phyloP scores from a whole-genome alignment of 805 yeast genomes.

The Kodamaea jinghongensis region DNA sequence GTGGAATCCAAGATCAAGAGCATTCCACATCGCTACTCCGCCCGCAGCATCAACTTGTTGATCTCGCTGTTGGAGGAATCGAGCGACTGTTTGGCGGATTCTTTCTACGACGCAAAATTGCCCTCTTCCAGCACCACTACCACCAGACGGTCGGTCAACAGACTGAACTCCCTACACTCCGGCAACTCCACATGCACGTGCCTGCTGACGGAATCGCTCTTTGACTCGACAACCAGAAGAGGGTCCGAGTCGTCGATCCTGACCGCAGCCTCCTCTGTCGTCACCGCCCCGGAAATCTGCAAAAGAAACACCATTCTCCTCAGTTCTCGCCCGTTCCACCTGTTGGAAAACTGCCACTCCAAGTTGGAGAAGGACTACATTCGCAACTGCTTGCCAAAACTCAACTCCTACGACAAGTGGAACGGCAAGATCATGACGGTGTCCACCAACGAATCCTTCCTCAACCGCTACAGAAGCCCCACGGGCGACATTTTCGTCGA shows the following conservation, averaged over 20 bases:
- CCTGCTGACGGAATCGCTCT: too few species aligned
- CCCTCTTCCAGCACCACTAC: neutral
- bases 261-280: neutral
- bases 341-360: slow-evolving; percentile 17
- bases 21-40: slow-evolving; percentile 20
- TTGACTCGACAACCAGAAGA: neutral
- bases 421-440: slow-evolving; percentile 12
- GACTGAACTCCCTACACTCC: too few species aligned
- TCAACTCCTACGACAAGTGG: slow-evolving; percentile 42
- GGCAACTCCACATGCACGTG: too few species aligned
- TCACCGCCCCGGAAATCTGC: too few species aligned
- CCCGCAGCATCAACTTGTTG: too few species aligned
- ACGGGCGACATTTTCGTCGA: slow-evolving; percentile 10
- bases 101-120: neutral
- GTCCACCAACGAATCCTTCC: slow-evolving; percentile 8
- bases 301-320: slow-evolving; percentile 9
- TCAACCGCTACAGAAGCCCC: slow-evolving; percentile 1
- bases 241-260: neutral
- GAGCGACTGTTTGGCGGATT: slow-evolving; percentile 15
- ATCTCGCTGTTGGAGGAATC: neutral
- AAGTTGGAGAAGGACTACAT: slow-evolving; percentile 35
- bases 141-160: neutral
- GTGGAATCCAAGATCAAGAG: slow-evolving; percentile 23
- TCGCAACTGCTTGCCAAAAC: slow-evolving; percentile 35
- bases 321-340: slow-evolving; percentile 6